A percentile compares a stretch with the other conserved stretches of the same genome.
Conservation (phyloP, 2,329 filamentous ascomycete genomes). For the Blastomyces silverae region DNA sequence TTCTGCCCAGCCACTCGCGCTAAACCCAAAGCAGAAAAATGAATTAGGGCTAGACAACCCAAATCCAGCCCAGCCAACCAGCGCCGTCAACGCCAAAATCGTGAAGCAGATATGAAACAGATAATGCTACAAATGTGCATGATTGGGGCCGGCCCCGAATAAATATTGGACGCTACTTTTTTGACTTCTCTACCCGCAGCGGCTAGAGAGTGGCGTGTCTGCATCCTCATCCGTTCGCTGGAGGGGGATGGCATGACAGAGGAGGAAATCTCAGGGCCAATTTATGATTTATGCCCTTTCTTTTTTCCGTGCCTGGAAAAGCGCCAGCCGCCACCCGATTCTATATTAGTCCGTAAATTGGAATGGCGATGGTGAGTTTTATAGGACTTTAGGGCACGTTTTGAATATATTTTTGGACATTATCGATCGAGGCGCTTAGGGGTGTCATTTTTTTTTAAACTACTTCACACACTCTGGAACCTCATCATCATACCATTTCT, state of each 20-base stretch:
- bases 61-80: background rate
- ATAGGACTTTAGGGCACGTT: background rate
- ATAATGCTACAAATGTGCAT: background rate
- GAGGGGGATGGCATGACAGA: no score
- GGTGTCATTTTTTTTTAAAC: background rate
- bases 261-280: no score
- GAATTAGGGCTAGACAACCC: background rate
- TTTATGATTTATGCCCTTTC: no score
- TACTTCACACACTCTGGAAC: background rate
- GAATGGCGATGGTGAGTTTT: background rate
- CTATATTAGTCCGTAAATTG: background rate
- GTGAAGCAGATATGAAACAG: conserved; percentile 11
- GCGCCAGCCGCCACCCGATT: no score
- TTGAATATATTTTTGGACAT: background rate
- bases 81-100: background rate
- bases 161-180: background rate
- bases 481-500: background rate
- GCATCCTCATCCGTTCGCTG: background rate
- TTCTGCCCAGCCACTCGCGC: background rate
- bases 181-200: background rate
- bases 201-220: background rate
- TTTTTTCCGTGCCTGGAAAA: no score
- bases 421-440: background rate
- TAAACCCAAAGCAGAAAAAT: conserved; percentile 8
- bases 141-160: background rate